A percentile compares a stretch with the other conserved stretches of the same genome.
Evolutionary conservation across 2,329 filamentous ascomycete genomes (phyloP).

Genomic region (Cladophialophora yegresii): DNA sequence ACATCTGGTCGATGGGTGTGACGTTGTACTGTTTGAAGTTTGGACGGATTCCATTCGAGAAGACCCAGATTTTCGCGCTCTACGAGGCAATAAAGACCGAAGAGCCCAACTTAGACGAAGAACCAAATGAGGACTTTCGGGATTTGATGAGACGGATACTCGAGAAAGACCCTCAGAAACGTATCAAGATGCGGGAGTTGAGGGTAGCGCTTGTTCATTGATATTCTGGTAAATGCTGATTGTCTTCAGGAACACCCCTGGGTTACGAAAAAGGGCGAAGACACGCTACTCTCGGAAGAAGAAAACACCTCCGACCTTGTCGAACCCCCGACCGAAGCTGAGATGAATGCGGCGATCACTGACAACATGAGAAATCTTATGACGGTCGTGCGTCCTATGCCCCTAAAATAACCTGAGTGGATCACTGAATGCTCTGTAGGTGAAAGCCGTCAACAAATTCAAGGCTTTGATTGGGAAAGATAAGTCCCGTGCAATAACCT

Average conservation of each 20-base stretch:
- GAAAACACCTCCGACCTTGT: slow-evolving; percentile 84
- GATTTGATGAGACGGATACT: slow-evolving; percentile 74
- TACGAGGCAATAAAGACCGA: slow-evolving; percentile 85
- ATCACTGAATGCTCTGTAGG: slow-evolving; percentile 50
- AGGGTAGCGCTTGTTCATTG: slow-evolving; percentile 61
- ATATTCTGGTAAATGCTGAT: slow-evolving; percentile 20
- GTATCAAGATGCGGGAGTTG: slow-evolving; percentile 80
- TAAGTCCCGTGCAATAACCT: slow-evolving; percentile 57
- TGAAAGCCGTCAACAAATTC: slow-evolving; percentile 90
- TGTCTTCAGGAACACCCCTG: slow-evolving; percentile 75
- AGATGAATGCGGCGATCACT: slow-evolving; percentile 88
- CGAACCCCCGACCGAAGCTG: slow-evolving; percentile 82
- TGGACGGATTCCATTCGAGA: slow-evolving; percentile 82
- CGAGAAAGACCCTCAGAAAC: slow-evolving; percentile 79
- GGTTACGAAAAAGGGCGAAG: slow-evolving; percentile 79
- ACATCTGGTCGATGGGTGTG: slow-evolving; percentile 98
- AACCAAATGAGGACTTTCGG: slow-evolving; percentile 67
- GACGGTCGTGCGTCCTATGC: slow-evolving; percentile 59
- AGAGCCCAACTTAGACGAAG: slow-evolving; percentile 61
- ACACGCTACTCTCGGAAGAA: slow-evolving; percentile 74
- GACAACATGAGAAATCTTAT: slow-evolving; percentile 83
- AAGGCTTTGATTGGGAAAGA: slow-evolving; percentile 69
- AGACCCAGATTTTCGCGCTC: slow-evolving; percentile 75
- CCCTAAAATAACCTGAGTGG: not conserved
- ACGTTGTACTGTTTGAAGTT: slow-evolving; percentile 92